Base-by-base conservation (phyloP, 2,329 filamentous ascomycete species). In the Onygena corvina region DNA sequence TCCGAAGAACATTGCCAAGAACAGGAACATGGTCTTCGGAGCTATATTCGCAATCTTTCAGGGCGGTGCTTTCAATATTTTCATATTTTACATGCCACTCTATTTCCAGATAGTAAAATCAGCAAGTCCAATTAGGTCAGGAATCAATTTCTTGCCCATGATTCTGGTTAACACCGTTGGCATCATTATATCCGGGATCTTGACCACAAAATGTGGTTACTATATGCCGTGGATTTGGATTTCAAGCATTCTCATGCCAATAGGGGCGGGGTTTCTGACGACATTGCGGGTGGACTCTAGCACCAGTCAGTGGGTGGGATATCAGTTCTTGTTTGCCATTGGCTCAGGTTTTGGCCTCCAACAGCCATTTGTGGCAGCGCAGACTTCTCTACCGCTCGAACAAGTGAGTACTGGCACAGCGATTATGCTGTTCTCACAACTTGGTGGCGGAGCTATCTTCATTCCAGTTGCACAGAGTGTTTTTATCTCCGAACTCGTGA, bases 401-500 rank as follows among this genome's bases (percentile, higher is more conserved):
- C 63, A 66, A 44, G 55, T 59, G 27, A 53, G 58, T 7, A 40
- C 63, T 31, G 61, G 59, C 4, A 56, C 59, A 4, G 56, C 60
- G 0, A 56, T 65, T 7, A 60, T 67, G 14, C 53, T 64, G n/a
- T 66, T 68, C 34, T 61, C 58, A 35, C 63, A 69, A 51, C 64
- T 58, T 18, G 61, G 69, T 46, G 67, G 67, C 1, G 65, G 64
- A 2, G 65, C 66, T 0, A 56, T 78, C 0, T 76, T 76, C 52
- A 67, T 79, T 42, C 69, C 70, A 1, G 71, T 76, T 46, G 75
- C 67, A 1, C 72, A 77, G 55, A 72, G 69, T 46, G 65, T 77
- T 20, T 75, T 79, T 52, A 69, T 67, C 40, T 75, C 75, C 54
- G 60, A 64, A 6, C 66, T 80, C 30, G 42, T 40, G 48, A 35